A percentile compares a stretch with the other conserved stretches of the same genome.
Evolutionary conservation across 805 yeast species (phyloP).

Genomic region (Crinitomyces ghanaensis): DNA sequence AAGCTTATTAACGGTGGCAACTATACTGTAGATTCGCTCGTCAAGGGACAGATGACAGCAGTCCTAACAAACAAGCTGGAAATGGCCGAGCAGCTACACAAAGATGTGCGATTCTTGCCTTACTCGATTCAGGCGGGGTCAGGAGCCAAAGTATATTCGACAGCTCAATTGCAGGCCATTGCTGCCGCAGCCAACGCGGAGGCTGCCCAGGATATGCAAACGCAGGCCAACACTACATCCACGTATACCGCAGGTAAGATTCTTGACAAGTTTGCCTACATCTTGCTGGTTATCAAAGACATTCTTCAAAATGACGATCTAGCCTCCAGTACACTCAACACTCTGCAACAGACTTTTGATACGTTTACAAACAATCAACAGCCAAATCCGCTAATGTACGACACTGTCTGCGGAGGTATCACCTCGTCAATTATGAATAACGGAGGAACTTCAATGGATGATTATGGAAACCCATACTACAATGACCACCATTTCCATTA

Average conservation of each 20-base stretch:
- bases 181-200: conserved; percentile 42
- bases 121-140: conserved; percentile 38
- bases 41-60: conserved; percentile 33
- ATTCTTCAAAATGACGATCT: conserved; percentile 46
- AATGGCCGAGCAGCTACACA: conserved; percentile 31
- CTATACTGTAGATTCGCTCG: conserved; percentile 34
- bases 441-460: conserved; percentile 36
- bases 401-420: conserved; percentile 43
- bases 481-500: conserved; percentile 85
- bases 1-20: conserved; percentile 25
- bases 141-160: conserved; percentile 31
- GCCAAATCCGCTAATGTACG: conserved; percentile 64
- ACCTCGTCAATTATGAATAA: conserved; percentile 24
- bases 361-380: conserved; percentile 64
- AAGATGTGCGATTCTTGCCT: conserved; percentile 42
- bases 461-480: conserved; percentile 66
- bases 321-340: conserved; percentile 41
- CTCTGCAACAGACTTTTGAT: conserved; percentile 55
- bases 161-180: conserved; percentile 31
- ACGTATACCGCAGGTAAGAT: conserved; percentile 88
- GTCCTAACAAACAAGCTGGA: conserved; percentile 23
- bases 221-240: conserved; percentile 59
- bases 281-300: conserved; percentile 60
- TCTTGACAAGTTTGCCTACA: conserved; percentile 81
- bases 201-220: conserved; percentile 40